Base-by-base conservation (phyloP, 2,329 filamentous ascomycete species). In the Rhynchosporium secalis region DNA sequence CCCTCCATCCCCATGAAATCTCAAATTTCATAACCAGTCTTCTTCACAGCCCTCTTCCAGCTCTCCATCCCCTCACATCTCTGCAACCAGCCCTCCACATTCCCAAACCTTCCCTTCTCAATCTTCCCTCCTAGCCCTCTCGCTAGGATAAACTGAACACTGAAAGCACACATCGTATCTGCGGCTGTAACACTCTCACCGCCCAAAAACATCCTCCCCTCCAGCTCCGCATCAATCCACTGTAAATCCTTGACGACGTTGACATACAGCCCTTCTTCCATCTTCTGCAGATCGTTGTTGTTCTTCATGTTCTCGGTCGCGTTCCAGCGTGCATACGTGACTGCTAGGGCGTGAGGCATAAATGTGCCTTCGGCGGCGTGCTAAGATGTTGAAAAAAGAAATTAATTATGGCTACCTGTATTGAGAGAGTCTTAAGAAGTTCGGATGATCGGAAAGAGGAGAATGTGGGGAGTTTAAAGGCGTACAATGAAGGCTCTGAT, bases 331-430 rank as follows among this genome's bases (percentile, higher is more conserved):
- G 75, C 73, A 66, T 81, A 81, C 13, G 78, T 69, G 31, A 80
- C 75, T 0, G 78, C 75, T 2, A 81, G 74, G 8, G 69, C 74
- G 64, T 81, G 80, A 7, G 81, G 67, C 60, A 77, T 69, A 62
- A 78, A 80, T 1, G 78, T 80, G 1, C 72, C 79, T 73, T 82
- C 79, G 6, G 79, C 73, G 0, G 79, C 78, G 51, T 57, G 77
- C 20, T 20, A 20, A 20, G 20, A 20, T 20, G 20, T 20, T 20
- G 20, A 20, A 20, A 20, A 20, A 20, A 20, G 20, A 20, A 20
- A 20, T 20, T 20, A 20, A 20, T 20, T 20, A 20, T 20, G 20
- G 20, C 20, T 20, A 20, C 20, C 20, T 20, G 20, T 20, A 20
- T 20, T 20, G 20, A 20, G 20, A 20, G 20, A 20, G 20, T 20